These are phyloP conservation scores for Antarctomyces pellizariae DNA, from an alignment of 495 filamentous ascomycete species.

Conservation along the genomic window DNA sequence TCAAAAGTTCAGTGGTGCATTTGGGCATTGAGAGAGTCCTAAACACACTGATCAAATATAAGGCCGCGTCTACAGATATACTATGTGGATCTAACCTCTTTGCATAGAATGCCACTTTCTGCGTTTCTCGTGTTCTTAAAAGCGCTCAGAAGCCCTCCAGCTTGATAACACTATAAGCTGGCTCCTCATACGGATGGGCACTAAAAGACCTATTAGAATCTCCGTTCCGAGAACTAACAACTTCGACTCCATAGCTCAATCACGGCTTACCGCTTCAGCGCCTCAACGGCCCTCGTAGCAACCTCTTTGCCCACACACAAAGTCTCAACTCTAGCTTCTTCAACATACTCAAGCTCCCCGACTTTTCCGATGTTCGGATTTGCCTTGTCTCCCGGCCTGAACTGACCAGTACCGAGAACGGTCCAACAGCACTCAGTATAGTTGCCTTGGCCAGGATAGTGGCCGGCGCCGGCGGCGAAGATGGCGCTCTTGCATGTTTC, in stretches of 20 bases:
- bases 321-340: conserved; percentile 25
- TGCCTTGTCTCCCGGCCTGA: conserved; percentile 25
- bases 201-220: conserved; percentile 14
- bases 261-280: conserved; percentile 28
- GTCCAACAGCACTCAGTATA: conserved; percentile 36
- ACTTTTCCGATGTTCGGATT: conserved; percentile 31
- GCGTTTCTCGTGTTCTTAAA: no score
- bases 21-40: no score
- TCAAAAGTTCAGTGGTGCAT: no score
- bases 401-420: conserved; percentile 32
- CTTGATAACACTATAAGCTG: conserved; percentile 50
- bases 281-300: conserved; percentile 23
- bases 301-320: conserved; percentile 20
- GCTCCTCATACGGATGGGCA: conserved; percentile 61
- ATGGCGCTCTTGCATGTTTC: conserved; percentile 28
- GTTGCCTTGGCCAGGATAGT: conserved; percentile 25
- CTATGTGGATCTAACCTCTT: no score
- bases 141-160: conserved; percentile 50
- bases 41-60: no score
- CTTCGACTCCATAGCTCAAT: conserved; percentile 1
- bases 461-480: conserved; percentile 33
- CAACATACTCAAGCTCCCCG: conserved; percentile 22
- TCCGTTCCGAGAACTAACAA: neutral
- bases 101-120: no score
- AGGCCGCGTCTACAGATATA: no score